Percentiles rank a stretch among this genome's conserved stretches.
Evolutionary conservation across 2,329 filamentous ascomycete species (phyloP).

Genomic region (Aspergillus intermedius): DNA sequence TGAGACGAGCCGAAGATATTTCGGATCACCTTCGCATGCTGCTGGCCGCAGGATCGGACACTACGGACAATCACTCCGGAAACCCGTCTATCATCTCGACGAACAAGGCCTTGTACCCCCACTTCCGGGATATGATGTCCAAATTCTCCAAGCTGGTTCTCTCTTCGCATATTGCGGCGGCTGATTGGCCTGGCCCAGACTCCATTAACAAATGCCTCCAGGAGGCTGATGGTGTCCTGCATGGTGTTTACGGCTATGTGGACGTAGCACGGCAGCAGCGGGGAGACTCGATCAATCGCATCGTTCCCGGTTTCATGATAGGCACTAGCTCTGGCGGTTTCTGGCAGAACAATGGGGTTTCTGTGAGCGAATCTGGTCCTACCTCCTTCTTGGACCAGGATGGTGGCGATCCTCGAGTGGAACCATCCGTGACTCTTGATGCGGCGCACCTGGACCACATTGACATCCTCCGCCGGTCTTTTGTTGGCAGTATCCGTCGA

Average conservation of each 20-base stretch:
- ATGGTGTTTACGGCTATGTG: constrained; percentile 92
- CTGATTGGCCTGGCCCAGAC: constrained; percentile 91
- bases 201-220: constrained; percentile 91
- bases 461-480: constrained; percentile 76
- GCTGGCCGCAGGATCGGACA: constrained; percentile 91
- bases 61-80: constrained; percentile 96
- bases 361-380: constrained; percentile 58
- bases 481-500: constrained; percentile 78
- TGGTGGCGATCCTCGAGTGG: constrained; percentile 64
- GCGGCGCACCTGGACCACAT: constrained; percentile 70
- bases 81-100: constrained; percentile 99
- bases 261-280: constrained; percentile 90
- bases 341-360: constrained; percentile 66
- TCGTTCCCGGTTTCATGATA: constrained; percentile 87
- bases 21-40: constrained; percentile 91
- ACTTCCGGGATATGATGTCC: constrained; percentile 99
- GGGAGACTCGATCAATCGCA: constrained; percentile 85
- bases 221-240: constrained; percentile 92
- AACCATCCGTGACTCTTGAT: constrained; percentile 70
- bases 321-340: constrained; percentile 77
- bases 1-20: constrained; percentile 91
- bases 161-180: constrained; percentile 93
- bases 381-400: constrained; percentile 77
- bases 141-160: constrained; percentile 98
- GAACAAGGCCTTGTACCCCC: constrained; percentile 93